Evolutionary conservation across 2,329 filamentous ascomycete species (phyloP).

Genomic region (Xylariaceae sp.): DNA sequence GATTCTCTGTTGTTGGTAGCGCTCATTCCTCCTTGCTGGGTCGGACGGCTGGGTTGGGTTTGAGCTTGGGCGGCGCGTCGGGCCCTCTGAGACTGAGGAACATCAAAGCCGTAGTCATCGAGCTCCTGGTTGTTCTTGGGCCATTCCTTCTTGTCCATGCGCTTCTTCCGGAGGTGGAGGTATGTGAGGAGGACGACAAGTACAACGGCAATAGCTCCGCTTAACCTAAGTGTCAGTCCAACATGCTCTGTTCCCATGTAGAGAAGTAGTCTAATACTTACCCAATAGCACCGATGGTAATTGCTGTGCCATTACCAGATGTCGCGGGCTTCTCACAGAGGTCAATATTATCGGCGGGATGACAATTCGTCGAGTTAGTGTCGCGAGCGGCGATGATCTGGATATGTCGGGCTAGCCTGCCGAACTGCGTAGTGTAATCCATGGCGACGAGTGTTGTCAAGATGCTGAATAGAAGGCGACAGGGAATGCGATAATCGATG

Average conservation of each 20-base stretch:
- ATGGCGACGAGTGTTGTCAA: not conserved
- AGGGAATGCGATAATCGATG: not conserved
- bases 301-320: constrained; percentile 16
- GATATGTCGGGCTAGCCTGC: constrained; percentile 18
- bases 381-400: constrained; percentile 16
- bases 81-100: constrained; percentile 6
- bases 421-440: constrained; percentile 15
- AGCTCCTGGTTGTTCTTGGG: constrained; percentile 30
- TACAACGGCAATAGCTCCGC: constrained; percentile 20
- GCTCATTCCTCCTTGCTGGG: not conserved
- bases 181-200: constrained; percentile 19
- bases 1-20: constrained; percentile 3
- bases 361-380: constrained; percentile 19
- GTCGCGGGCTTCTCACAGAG: constrained; percentile 28
- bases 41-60: not conserved
- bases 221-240: constrained; percentile 11
- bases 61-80: constrained; percentile 9
- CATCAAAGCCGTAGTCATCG: constrained; percentile 28
- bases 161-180: constrained; percentile 25
- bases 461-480: not conserved
- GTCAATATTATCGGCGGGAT: constrained; percentile 26
- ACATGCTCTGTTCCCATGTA: not conserved
- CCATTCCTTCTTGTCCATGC: constrained; percentile 26
- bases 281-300: constrained; percentile 23
- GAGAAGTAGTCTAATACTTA: constrained; percentile 11